phyloP scores from a whole-genome alignment of 2,329 filamentous ascomycete species.

The Leptoxyphium fumago region DNA sequence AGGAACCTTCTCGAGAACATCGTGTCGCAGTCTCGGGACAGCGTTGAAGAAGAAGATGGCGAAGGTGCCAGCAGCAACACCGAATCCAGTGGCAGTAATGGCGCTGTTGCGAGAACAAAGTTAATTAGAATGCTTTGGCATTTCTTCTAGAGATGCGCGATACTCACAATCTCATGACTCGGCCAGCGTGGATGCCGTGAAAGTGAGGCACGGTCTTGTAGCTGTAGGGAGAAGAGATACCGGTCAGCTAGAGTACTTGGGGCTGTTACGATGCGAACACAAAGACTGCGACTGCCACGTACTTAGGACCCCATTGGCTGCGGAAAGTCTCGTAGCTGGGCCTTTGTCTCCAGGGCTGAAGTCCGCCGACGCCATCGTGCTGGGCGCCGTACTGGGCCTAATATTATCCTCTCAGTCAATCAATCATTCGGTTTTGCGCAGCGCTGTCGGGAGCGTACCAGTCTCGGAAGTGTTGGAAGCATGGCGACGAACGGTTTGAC shows the following conservation, averaged over 20 bases:
- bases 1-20: conserved; percentile 47
- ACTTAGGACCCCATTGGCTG: conserved; percentile 46
- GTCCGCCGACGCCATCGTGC: conserved; percentile 11
- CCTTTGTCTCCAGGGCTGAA: conserved; percentile 21
- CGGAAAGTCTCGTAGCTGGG: conserved; percentile 35
- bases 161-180: conserved; percentile 33
- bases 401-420: background rate
- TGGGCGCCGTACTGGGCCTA: conserved; percentile 13
- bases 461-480: conserved; percentile 11
- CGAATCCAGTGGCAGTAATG: conserved; percentile 39
- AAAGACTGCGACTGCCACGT: conserved; percentile 13
- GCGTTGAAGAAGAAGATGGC: conserved; percentile 51
- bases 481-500: background rate
- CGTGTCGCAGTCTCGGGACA: conserved; percentile 45
- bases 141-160: background rate
- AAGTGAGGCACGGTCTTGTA: conserved; percentile 35
- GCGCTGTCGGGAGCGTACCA: conserved; percentile 6
- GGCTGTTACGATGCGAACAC: too few relatives aligned
- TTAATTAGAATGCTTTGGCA: background rate
- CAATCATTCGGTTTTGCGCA: too few relatives aligned
- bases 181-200: conserved; percentile 33
- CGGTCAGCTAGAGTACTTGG: too few relatives aligned
- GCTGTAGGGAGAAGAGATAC: conserved; percentile 18
- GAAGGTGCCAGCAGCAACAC: conserved; percentile 42
- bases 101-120: conserved; percentile 13